Conservation (phyloP, 805 yeast species). For the Candida methanosorbosa region DNA sequence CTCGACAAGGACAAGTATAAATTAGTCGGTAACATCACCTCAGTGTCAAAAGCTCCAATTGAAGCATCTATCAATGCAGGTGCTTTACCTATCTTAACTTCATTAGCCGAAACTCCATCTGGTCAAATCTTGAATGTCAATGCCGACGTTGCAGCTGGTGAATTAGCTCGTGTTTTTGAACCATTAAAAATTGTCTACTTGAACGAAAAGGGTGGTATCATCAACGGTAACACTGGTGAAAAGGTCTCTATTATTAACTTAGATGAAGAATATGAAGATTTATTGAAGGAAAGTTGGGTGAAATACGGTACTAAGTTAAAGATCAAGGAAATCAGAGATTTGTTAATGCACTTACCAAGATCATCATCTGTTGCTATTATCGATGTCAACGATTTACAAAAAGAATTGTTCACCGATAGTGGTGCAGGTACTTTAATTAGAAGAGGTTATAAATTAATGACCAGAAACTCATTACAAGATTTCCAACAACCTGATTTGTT, state of each 20-base stretch:
- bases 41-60: constrained; percentile 81
- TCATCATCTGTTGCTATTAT: constrained; percentile 97
- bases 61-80: constrained; percentile 96
- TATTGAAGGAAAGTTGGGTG: constrained; percentile 94
- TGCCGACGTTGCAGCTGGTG: constrained; percentile 99
- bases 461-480: constrained; percentile 59
- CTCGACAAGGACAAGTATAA: constrained; percentile 85
- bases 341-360: constrained; percentile 89
- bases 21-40: constrained; percentile 82
- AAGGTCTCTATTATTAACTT: constrained; percentile 83
- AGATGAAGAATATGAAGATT: constrained; percentile 90
- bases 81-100: constrained; percentile 91
- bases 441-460: constrained; percentile 86
- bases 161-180: constrained; percentile 91
- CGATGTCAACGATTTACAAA: constrained; percentile 89
- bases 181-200: constrained; percentile 94
- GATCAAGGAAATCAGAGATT: constrained; percentile 92
- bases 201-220: constrained; percentile 96
- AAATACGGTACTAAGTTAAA: constrained; percentile 97
- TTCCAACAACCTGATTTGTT: constrained; percentile 69
- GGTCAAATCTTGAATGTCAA: constrained; percentile 97
- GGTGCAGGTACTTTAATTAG: constrained; percentile 99
- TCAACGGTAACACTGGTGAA: constrained; percentile 87
- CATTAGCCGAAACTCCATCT: constrained; percentile 91
- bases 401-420: constrained; percentile 94